Conservation (phyloP, 2,329 filamentous ascomycete genomes). For the Penicillium sp. region DNA sequence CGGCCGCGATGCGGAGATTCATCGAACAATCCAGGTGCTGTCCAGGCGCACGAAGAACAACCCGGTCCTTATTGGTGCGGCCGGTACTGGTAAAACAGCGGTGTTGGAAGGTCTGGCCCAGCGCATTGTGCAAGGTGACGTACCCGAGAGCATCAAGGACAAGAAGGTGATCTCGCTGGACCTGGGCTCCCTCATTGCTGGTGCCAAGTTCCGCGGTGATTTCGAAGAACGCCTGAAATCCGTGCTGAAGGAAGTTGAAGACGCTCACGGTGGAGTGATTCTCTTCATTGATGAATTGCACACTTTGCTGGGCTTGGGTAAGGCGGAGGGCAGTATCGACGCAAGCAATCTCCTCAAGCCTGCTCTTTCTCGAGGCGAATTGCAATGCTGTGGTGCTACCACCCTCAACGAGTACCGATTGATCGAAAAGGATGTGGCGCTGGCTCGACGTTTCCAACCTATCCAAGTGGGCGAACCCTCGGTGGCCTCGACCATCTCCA, state of each 20-base stretch:
- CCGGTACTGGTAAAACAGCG: conserved; percentile 92
- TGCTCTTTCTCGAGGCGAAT: conserved; percentile 85
- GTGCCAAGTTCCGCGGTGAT: conserved; percentile 92
- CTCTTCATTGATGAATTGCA: conserved; percentile 96
- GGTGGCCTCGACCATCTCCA: conserved; percentile 91
- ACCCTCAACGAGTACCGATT: conserved; percentile 88
- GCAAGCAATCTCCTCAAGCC: conserved; percentile 94
- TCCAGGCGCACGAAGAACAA: conserved; percentile 95
- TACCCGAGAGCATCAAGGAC: conserved; percentile 94
- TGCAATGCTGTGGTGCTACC: conserved; percentile 94
- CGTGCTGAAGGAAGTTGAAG: conserved; percentile 87
- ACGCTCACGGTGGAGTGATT: conserved; percentile 86
- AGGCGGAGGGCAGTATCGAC: conserved; percentile 95
- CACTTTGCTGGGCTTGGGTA: conserved; percentile 86
- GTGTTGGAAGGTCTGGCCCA: conserved; percentile 88
- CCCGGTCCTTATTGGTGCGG: conserved; percentile 88
- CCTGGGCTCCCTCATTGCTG: conserved; percentile 89
- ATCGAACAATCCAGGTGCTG: conserved; percentile 90
- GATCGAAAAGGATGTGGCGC: conserved; percentile 94
- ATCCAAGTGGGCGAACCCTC: conserved; percentile 91
- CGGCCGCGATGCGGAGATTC: conserved; percentile 87
- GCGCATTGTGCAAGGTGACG: conserved; percentile 87
- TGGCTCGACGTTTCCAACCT: conserved; percentile 91
- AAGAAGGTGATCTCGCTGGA: conserved; percentile 88
- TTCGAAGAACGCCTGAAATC: conserved; percentile 94